Percentiles rank a stretch among this genome's conserved stretches.
phyloP scores from a whole-genome alignment of 192 early-diverging fungal genomes.

The Kappamyces sp. region DNA sequence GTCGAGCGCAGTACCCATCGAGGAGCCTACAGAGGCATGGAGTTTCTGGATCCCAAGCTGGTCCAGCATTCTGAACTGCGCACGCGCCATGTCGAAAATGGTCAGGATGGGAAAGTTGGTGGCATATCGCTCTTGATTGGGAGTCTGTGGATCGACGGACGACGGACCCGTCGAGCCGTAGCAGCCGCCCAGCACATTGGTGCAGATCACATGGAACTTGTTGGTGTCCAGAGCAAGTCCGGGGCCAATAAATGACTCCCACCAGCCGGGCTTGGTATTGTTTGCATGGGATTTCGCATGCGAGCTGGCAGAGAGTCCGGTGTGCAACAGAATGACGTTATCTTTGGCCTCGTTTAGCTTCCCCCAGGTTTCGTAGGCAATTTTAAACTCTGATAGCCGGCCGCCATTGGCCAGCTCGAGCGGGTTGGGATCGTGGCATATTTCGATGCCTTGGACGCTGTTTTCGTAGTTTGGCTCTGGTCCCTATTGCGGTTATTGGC shows the following conservation, averaged over 20 bases:
- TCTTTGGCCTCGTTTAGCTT: conserved; percentile 64
- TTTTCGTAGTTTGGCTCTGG: conserved; percentile 17
- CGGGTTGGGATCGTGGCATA: conserved; percentile 55
- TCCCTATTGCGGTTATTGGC: background rate
- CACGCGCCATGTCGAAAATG: conserved; percentile 92
- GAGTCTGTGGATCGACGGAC: conserved; percentile 60
- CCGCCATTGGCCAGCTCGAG: conserved; percentile 82
- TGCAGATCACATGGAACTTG: conserved; percentile 92
- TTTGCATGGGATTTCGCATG: conserved; percentile 83
- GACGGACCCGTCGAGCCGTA: conserved; percentile 92
- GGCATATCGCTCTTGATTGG: conserved; percentile 68
- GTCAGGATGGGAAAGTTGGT: conserved; percentile 88
- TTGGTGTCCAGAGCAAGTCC: conserved; percentile 85
- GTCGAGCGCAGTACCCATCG: conserved; percentile 91
- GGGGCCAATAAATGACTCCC: conserved; percentile 97
- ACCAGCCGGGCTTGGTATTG: conserved; percentile 84
- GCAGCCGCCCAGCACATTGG: conserved; percentile 93
- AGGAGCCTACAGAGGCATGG: conserved; percentile 80
- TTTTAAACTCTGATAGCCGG: conserved; percentile 61
- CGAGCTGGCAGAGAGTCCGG: conserved; percentile 84
- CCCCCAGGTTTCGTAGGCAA: conserved; percentile 99
- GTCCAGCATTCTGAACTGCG: conserved; percentile 85
- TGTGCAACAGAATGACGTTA: conserved; percentile 91
- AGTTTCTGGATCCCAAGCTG: conserved; percentile 68
- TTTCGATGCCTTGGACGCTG: conserved; percentile 46